These are phyloP conservation scores for Emydomyces testavorans DNA, from an alignment of 2,329 filamentous ascomycete genomes.

Conservation along the genomic window DNA sequence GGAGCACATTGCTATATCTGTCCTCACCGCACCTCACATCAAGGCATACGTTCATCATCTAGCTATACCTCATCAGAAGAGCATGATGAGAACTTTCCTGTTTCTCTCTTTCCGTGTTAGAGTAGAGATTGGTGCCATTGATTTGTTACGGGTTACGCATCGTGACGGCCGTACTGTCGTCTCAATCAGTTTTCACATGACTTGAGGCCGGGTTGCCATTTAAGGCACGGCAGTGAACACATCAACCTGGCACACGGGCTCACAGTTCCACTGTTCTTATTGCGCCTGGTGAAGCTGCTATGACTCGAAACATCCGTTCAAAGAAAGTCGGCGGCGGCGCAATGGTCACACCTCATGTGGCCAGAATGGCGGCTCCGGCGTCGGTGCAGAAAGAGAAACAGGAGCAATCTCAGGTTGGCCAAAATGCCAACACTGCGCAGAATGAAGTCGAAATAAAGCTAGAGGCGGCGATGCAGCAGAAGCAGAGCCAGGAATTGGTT, in stretches of 20 bases:
- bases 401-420: background rate
- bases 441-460: background rate
- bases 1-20: no score
- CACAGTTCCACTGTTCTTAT: background rate
- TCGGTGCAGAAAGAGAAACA: conserved; percentile 13
- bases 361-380: conserved; percentile 5
- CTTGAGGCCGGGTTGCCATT: background rate
- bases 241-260: background rate
- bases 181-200: conserved; percentile 2
- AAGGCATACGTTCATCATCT: no score
- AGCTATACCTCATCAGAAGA: background rate
- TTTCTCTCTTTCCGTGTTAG: background rate
- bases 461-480: conserved; percentile 24
- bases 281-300: background rate
- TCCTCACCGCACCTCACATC: no score
- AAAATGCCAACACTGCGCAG: background rate
- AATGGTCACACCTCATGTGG: background rate
- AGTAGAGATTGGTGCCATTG: background rate
- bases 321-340: background rate
- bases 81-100: background rate
- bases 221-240: background rate
- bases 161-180: conserved; percentile 2
- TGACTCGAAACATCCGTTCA: background rate
- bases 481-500: conserved; percentile 38
- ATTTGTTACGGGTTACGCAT: background rate